These are phyloP conservation scores for Dendrocalamus sinicus DNA, from an alignment of 176 grass and related monocot genomes.

Conservation along the genomic window DNA sequence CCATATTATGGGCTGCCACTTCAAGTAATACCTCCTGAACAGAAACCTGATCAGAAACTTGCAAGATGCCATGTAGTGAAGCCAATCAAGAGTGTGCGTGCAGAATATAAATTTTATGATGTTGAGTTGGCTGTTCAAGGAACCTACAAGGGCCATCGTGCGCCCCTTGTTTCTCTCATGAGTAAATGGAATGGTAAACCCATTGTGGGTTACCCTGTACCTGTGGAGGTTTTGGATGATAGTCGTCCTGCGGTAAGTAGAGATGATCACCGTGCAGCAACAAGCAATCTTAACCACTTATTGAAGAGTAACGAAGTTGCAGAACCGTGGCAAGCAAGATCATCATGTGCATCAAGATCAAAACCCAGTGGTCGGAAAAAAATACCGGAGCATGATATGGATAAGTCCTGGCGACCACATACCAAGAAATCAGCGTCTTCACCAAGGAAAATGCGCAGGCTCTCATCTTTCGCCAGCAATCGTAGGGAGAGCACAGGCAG, in stretches of 20 bases:
- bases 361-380: conserved; percentile 50
- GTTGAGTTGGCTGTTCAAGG: conserved; percentile 81
- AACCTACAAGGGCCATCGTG: conserved; percentile 68
- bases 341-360: conserved; percentile 45
- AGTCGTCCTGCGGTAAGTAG: conserved; percentile 45
- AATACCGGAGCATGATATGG: conserved; percentile 44
- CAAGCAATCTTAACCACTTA: conserved; percentile 54
- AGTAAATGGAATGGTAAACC: conserved; percentile 92
- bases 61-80: conserved; percentile 44
- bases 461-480: conserved; percentile 85
- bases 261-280: conserved; percentile 41
- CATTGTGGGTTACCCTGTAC: conserved; percentile 76
- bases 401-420: conserved; percentile 63
- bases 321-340: conserved; percentile 46
- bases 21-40: conserved; percentile 48
- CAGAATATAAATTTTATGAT: conserved; percentile 65
- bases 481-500: conserved; percentile 50
- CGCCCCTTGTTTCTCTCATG: conserved; percentile 89
- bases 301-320: conserved; percentile 56
- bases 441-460: conserved; percentile 89
- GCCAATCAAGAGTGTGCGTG: conserved; percentile 59
- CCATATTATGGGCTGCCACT: conserved; percentile 41
- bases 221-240: conserved; percentile 72
- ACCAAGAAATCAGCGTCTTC: conserved; percentile 77
- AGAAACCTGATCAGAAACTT: conserved; percentile 44